A percentile compares a stretch with the other conserved stretches of the same genome.
phyloP scores from a whole-genome alignment of 1,284 basidiomycete genomes.

The Chalciporus piperatoides region DNA sequence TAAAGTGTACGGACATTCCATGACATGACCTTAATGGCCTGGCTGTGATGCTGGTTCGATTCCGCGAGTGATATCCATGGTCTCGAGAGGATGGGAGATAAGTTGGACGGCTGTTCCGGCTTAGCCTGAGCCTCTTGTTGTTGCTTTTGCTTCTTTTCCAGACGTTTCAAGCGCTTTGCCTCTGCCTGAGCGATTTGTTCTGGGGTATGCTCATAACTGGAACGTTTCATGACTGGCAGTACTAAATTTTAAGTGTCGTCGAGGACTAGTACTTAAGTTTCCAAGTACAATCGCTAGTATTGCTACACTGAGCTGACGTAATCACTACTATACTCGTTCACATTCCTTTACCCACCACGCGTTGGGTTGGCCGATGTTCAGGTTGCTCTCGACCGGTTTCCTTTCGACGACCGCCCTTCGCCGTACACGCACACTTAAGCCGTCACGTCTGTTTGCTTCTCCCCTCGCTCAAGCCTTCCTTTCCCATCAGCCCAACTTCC shows the following conservation, averaged over 20 bases:
- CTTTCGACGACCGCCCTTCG: conserved; percentile 25
- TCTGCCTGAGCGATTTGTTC: conserved; percentile 55
- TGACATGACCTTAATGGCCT: conserved; percentile 55
- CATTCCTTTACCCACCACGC: no score
- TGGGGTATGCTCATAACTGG: conserved; percentile 38
- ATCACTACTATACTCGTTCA: conserved; percentile 5
- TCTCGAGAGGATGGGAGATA: conserved; percentile 41
- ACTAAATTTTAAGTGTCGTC: no score
- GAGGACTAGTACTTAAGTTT: no score
- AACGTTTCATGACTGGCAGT: conserved; percentile 1
- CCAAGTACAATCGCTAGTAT: no score
- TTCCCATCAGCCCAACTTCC: conserved; percentile 2
- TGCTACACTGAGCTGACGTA: conserved; percentile 26
- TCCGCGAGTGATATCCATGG: conserved; percentile 47
- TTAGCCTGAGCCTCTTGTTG: conserved; percentile 18
- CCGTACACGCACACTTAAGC: conserved; percentile 18
- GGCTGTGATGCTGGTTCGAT: conserved; percentile 10
- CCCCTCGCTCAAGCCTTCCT: conserved; percentile 14
- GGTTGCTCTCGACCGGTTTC: conserved; percentile 34
- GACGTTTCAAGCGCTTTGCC: conserved; percentile 40
- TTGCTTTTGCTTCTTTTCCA: conserved; percentile 43
- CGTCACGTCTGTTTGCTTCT: conserved; percentile 16
- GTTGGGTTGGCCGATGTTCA: conserved; percentile 18
- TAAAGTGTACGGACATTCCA: conserved; percentile 66
- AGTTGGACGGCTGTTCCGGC: not conserved